Evolutionary conservation across 306 rosid species (phyloP).

Genomic region (Datisca glomerata): DNA sequence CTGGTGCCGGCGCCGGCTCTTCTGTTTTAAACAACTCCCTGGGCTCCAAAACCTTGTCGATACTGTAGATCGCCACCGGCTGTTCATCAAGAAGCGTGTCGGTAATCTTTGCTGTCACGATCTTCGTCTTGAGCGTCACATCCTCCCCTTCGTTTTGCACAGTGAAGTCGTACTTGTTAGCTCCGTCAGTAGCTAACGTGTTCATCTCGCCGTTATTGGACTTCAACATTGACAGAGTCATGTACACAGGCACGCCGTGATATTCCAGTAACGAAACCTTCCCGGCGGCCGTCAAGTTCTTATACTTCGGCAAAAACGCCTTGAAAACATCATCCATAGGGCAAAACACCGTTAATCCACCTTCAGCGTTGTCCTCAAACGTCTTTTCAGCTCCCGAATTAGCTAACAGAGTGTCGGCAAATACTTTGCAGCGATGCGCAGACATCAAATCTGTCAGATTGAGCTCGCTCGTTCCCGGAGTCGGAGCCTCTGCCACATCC

Average conservation of each 20-base stretch:
- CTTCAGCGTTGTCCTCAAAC: constrained; percentile 30
- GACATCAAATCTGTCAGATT: constrained; percentile 67
- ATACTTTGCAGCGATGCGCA: constrained; percentile 70
- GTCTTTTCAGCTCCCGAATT: constrained; percentile 29
- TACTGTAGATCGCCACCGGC: constrained; percentile 57
- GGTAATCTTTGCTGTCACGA: constrained; percentile 52
- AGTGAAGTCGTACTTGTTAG: constrained; percentile 50
- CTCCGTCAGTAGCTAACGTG: constrained; percentile 86
- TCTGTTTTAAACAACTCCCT: constrained; percentile 50
- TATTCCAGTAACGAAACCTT: constrained; percentile 48
- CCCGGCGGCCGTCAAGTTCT: constrained; percentile 54
- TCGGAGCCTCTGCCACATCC: constrained; percentile 59
- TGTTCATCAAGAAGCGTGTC: constrained; percentile 69
- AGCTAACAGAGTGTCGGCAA: constrained; percentile 50
- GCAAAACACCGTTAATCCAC: constrained; percentile 73
- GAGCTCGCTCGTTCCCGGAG: constrained; percentile 52
- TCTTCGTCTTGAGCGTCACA: constrained; percentile 51
- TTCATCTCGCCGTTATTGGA: constrained; percentile 59
- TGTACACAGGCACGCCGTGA: constrained; percentile 63
- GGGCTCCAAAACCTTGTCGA: constrained; percentile 57
- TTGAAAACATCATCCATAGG: constrained; percentile 72
- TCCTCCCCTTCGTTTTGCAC: constrained; percentile 77
- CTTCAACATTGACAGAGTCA: constrained; percentile 41
- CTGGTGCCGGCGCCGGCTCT: constrained; percentile 28
- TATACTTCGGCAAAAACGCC: constrained; percentile 53